Evolutionary conservation across 2,329 filamentous ascomycete species (phyloP).

Genomic region (Microcyclospora pomicola): DNA sequence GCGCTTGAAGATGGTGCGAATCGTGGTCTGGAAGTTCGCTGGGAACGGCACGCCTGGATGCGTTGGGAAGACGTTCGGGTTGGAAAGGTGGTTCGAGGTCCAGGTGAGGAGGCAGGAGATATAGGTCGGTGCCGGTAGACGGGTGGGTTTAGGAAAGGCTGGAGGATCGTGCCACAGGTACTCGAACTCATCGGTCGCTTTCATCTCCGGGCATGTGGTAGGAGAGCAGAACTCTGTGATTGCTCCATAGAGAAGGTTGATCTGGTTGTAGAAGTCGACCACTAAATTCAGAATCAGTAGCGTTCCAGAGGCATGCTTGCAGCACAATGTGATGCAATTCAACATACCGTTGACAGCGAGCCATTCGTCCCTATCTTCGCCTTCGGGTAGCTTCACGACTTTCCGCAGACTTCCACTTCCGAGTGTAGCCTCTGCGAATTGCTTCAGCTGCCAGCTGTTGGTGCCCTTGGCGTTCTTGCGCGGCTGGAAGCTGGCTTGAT

Average conservation of each 20-base stretch:
- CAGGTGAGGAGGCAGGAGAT: conserved; percentile 96
- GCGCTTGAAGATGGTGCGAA: conserved; percentile 98
- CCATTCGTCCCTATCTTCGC: conserved; percentile 97
- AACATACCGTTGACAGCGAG: conserved; percentile 81
- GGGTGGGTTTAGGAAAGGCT: conserved; percentile 87
- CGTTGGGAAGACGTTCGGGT: conserved; percentile 78
- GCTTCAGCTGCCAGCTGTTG: conserved; percentile 81
- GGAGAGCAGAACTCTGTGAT: conserved; percentile 99
- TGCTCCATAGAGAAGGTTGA: conserved; percentile 95
- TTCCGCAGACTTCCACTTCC: conserved; percentile 90
- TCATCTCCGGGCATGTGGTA: conserved; percentile 96
- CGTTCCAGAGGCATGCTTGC: too few relatives aligned
- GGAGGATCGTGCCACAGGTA: conserved; percentile 98
- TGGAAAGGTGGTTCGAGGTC: conserved; percentile 91
- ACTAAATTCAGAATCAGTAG: conserved; percentile 33
- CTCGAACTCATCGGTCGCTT: conserved; percentile 99
- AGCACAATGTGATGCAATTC: too few relatives aligned
- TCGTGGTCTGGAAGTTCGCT: conserved; percentile 75
- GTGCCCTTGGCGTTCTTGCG: conserved; percentile 75
- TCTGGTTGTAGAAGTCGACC: conserved; percentile 99
- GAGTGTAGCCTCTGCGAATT: conserved; percentile 94
- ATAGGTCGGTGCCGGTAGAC: conserved; percentile 94
- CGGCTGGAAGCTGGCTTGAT: conserved; percentile 81
- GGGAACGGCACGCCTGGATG: conserved; percentile 74
- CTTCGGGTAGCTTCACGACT: conserved; percentile 91